Conservation (phyloP, 2,329 filamentous ascomycete species). For the Penicillium sp. region DNA sequence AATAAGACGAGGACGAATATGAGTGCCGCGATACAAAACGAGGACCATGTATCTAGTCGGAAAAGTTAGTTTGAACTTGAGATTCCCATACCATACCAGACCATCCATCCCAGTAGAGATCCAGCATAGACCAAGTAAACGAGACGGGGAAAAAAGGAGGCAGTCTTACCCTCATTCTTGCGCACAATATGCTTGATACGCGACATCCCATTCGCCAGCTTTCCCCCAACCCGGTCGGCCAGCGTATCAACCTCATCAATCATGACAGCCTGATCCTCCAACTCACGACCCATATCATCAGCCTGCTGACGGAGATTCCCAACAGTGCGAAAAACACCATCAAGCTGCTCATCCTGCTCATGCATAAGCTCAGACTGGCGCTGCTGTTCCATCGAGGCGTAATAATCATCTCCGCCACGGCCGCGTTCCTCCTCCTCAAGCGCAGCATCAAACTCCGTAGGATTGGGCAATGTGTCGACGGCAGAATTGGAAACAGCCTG, state of each 20-base stretch:
- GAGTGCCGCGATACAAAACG: slow-evolving; percentile 85
- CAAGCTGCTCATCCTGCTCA: slow-evolving; percentile 89
- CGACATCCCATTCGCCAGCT: slow-evolving; percentile 80
- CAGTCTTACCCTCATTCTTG: slow-evolving; percentile 76
- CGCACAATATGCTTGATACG: slow-evolving; percentile 81
- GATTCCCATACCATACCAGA: slow-evolving; percentile 20
- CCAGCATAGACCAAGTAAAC: slow-evolving; percentile 2
- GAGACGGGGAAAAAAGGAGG: slow-evolving; percentile 4
- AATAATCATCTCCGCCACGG: slow-evolving; percentile 57
- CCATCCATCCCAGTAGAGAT: slow-evolving; percentile 5
- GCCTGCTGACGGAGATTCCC: slow-evolving; percentile 88
- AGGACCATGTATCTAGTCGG: slow-evolving; percentile 64
- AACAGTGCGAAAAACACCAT: slow-evolving; percentile 89
- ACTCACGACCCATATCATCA: slow-evolving; percentile 90
- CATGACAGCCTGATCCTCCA: slow-evolving; percentile 92
- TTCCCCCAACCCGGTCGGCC: slow-evolving; percentile 81
- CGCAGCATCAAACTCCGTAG: slow-evolving; percentile 53
- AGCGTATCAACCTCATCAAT: slow-evolving; percentile 79
- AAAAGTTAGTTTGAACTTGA: slow-evolving; percentile 24
- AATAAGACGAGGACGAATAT: slow-evolving; percentile 86
- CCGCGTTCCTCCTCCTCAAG: slow-evolving; percentile 41
- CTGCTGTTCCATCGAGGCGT: slow-evolving; percentile 83
- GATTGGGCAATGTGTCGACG: slow-evolving; percentile 55
- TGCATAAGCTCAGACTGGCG: slow-evolving; percentile 89
- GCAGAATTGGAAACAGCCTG: slow-evolving; percentile 51